phyloP scores from a whole-genome alignment of 345 rosid species.

The Bruguiera parviflora region DNA sequence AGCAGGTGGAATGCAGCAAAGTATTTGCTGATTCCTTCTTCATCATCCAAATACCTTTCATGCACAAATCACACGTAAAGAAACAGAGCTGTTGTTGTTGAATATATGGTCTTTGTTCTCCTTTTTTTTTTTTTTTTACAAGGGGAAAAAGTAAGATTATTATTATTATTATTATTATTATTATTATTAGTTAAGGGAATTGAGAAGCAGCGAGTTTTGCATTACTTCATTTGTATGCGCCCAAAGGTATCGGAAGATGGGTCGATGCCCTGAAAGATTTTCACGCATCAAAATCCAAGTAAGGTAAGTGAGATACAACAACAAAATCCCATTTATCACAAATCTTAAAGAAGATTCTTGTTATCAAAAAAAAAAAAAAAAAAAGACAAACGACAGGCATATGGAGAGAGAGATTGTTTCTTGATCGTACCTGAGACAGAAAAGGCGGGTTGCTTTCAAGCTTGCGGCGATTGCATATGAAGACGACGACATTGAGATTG shows the following conservation, averaged over 20 bases:
- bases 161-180: too few species aligned
- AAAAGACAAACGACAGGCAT: background rate
- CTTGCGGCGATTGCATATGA: slow-evolving; percentile 64
- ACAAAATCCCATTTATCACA: background rate
- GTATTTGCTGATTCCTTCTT: slow-evolving; percentile 68
- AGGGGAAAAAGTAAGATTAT: too few species aligned
- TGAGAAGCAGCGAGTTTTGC: background rate
- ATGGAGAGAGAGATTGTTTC: background rate
- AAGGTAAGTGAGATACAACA: background rate
- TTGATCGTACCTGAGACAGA: slow-evolving; percentile 52
- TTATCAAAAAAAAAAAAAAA: background rate
- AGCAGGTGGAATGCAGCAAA: slow-evolving; percentile 87
- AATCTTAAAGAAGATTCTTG: background rate
- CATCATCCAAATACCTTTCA: slow-evolving; percentile 69
- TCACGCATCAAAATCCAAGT: background rate
- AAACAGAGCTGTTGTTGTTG: background rate
- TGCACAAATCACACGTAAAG: background rate
- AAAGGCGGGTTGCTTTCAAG: slow-evolving; percentile 63
- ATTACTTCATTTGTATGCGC: slow-evolving; percentile 76
- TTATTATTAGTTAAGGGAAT: too few species aligned
- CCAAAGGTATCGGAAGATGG: slow-evolving; percentile 54
- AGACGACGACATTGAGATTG: slow-evolving; percentile 48
- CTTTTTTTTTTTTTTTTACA: too few species aligned
- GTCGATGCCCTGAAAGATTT: slow-evolving; percentile 52
- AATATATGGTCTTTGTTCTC: too few species aligned